phyloP scores from a whole-genome alignment of 257 asterid genomes.

The Jacaranda mimosifolia region DNA sequence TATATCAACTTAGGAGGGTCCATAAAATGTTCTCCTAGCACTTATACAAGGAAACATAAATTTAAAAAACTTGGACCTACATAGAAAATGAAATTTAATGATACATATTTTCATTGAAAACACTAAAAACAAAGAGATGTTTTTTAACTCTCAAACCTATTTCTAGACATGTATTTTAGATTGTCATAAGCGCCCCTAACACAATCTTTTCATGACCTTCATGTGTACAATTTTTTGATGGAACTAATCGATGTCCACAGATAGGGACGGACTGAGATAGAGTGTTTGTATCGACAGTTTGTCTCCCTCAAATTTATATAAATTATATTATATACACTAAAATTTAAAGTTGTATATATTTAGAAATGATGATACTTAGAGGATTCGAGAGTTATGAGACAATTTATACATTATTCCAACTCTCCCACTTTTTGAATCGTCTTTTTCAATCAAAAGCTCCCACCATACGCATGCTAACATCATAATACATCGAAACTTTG shows the following conservation, averaged over 20 bases:
- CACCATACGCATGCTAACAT: too few relatives aligned
- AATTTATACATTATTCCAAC: too few relatives aligned
- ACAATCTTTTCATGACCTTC: not conserved
- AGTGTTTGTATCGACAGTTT: too few relatives aligned
- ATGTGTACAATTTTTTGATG: not conserved
- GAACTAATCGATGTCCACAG: not conserved
- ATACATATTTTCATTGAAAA: not conserved
- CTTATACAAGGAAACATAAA: conserved; percentile 3
- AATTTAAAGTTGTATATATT: too few relatives aligned
- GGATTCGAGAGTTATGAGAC: too few relatives aligned
- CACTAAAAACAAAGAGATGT: not conserved
- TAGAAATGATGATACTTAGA: too few relatives aligned
- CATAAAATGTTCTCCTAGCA: not conserved
- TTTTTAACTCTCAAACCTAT: not conserved
- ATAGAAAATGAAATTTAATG: conserved; percentile 12
- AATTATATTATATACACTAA: too few relatives aligned
- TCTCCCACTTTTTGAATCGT: too few relatives aligned
- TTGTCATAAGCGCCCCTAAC: not conserved
- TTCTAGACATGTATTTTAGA: not conserved
- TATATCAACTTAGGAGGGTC: not conserved
- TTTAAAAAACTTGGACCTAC: conserved; percentile 1
- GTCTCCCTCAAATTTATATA: too few relatives aligned
- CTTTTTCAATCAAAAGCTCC: too few relatives aligned
- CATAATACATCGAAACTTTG: too few relatives aligned
- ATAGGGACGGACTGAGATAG: too few relatives aligned